These are phyloP conservation scores for Fraxinus angustifolia DNA, from an alignment of 305 asterid species.

Conservation along the genomic window DNA sequence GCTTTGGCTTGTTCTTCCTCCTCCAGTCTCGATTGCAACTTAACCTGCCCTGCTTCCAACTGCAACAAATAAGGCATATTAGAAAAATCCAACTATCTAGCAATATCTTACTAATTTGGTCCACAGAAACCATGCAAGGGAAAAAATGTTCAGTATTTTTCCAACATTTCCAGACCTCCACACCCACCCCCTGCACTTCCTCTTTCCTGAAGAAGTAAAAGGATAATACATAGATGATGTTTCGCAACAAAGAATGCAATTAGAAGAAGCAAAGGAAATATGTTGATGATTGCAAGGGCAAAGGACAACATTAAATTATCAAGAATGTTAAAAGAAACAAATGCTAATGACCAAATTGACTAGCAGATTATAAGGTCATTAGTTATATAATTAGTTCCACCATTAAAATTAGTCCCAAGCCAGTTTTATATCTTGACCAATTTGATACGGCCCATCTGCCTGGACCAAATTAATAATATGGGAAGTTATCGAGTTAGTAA, in stretches of 20 bases:
- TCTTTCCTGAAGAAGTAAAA: slow-evolving; percentile 8
- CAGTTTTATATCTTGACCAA: neutral
- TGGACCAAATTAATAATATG: neutral
- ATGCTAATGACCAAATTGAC: neutral
- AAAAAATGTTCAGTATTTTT: neutral
- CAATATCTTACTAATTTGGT: slow-evolving; percentile 9
- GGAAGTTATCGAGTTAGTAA: neutral
- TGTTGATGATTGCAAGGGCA: slow-evolving; percentile 4
- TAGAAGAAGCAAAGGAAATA: slow-evolving; percentile 1
- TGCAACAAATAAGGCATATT: slow-evolving; percentile 34
- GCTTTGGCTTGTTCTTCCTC: slow-evolving; percentile 92
- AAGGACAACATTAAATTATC: neutral
- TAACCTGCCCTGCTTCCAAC: slow-evolving; percentile 85
- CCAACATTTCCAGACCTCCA: neutral
- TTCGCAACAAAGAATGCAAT: neutral
- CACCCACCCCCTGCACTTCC: neutral
- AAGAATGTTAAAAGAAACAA: slow-evolving; percentile 12
- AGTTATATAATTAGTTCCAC: neutral
- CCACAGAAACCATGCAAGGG: slow-evolving; percentile 2
- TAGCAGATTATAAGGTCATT: neutral
- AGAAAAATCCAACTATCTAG: slow-evolving; percentile 18
- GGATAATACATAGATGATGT: neutral
- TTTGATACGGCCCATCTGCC: neutral
- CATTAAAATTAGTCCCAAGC: neutral
- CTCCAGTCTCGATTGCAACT: slow-evolving; percentile 78